Base-by-base conservation (phyloP, 2,329 filamentous ascomycete genomes). In the Alternaria burnsii region DNA sequence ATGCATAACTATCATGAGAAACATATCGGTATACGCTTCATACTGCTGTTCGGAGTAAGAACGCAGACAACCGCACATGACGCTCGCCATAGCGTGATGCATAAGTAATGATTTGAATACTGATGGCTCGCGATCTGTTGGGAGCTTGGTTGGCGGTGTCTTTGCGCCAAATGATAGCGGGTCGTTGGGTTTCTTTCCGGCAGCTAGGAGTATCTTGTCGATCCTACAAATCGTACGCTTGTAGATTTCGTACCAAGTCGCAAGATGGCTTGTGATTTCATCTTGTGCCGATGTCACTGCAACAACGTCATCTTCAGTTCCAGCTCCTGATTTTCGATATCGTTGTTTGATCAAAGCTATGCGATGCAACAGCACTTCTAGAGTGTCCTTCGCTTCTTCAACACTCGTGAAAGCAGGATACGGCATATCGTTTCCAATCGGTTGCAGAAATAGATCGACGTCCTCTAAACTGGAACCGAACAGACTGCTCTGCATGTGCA, bases 11-110 rank as follows among this genome's bases (percentile, higher is more conserved):
- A 73, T 56, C 4, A 32, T 44, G 5, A 65, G 28, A 43, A 73
- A 73, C 10, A 42, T 12, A 4, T 26, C 11, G 0, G 55, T 62
- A n/a, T 66, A 46, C 0, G 56, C 34, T 64, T 84, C 64, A 38
- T 64, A 71, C 1, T 57, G 36, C 1, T 34, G 30, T 50, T 70
- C 63, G 6, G 38, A 42, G 6, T 36, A 12, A 0, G 50, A 28
- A 57, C 26, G 54, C 52, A 66, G 5, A 5, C 44, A 38, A 50
- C 66, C 24, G 48, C 58, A n/a, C 65, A 72, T 67, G 18, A 73
- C 67, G 3, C 22, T 41, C 10, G 62, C 62, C 67, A 73, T 67
- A 24, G 57, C 59, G 34, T 71, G 61, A 50, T 67, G 69, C 6
- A 62, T 46, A 12, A 55, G 65, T 12, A 72, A 57, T 10, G 68